Evolutionary conservation across 1,284 basidiomycete genomes (phyloP).

Genomic region (Kwoniella shivajii): DNA sequence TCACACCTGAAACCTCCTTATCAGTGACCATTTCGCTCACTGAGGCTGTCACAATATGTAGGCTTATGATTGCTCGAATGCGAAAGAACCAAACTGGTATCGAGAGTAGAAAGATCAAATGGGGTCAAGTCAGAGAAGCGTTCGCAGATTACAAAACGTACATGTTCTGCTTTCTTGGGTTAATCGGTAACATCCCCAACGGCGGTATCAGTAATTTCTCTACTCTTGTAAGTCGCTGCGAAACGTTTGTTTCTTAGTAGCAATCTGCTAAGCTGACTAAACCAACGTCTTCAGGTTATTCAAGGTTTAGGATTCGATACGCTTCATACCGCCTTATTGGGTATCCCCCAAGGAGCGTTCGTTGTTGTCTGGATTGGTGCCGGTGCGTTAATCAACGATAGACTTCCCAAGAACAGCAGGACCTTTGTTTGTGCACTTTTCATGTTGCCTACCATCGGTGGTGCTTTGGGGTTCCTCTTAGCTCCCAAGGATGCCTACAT

Average conservation of each 20-base stretch:
- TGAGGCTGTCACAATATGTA: not conserved
- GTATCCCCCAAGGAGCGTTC: conserved; percentile 51
- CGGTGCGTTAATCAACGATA: conserved; percentile 46
- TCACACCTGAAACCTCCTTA: conserved; percentile 10
- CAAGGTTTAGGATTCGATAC: conserved; percentile 49
- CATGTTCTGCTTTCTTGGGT: conserved; percentile 46
- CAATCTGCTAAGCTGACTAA: not conserved
- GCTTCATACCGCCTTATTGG: conserved; percentile 50
- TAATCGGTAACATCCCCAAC: conserved; percentile 53
- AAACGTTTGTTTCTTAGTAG: not conserved
- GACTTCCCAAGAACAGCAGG: conserved; percentile 48
- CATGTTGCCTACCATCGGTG: conserved; percentile 53
- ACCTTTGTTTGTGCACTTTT: conserved; percentile 46
- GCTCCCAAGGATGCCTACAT: conserved; percentile 51
- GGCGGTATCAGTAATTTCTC: conserved; percentile 52
- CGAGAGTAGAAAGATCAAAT: conserved; percentile 53
- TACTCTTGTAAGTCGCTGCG: conserved; percentile 34
- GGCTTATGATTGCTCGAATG: conserved; percentile 53
- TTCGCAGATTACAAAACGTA: conserved; percentile 48
- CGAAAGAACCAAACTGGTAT: conserved; percentile 54
- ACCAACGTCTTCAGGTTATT: conserved; percentile 35
- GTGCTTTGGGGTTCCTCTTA: conserved; percentile 54
- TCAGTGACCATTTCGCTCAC: not conserved
- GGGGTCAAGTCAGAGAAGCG: conserved; percentile 54
- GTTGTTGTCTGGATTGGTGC: conserved; percentile 50